Base-by-base conservation (phyloP, 202 grass and related monocot genomes). In the Panicum hallii region DNA sequence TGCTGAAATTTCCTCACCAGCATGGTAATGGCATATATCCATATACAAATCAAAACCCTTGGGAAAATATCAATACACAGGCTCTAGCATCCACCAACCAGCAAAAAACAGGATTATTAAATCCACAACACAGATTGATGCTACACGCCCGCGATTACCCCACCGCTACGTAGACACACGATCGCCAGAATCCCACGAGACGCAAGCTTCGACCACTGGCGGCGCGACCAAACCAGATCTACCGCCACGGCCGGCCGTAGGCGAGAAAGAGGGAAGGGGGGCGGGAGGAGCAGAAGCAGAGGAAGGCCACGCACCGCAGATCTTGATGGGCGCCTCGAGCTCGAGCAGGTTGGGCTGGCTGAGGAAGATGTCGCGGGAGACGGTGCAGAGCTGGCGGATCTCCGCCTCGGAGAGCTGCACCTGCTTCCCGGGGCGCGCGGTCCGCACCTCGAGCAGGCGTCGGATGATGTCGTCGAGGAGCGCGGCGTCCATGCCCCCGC, bases 301-400 rank as follows among this genome's bases (percentile, higher is more conserved):
- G 45, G 30, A 14, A 66, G 43, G 62, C 14, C 47, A 80, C 83
- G 72, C 34, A 97, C 94, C 94, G 74, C 94, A 94, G 88, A 97
- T 97, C 86, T 97, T 97, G 78, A 97, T 97, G 67, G 94, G 94
- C 11, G 94, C 94, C 82, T 94, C 94, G 6, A 97, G 92, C 92
- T 97, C 94, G 43, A 97, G 90, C 57, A 97, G 91, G 79, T 94
- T 97, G 73, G 94, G 92, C 78, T 97, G 95, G 81, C 76, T 49
- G 75, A 97, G 88, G 90, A 97, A 95, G 83, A 97, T 97, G 17
- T 94, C 89, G 57, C 95, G 92, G 75, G 95, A 94, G 63, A 83
- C 77, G 64, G 36, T 78, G 90, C 95, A 97, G 55, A 97, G 92
- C 63, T 91, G 92, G 26, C 89, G 92, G 84, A 97, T 95, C 89